Percentiles rank a stretch among this genome's conserved stretches.
phyloP scores from a whole-genome alignment of 2,329 filamentous ascomycete species.

The Dothideomycetes sp. region DNA sequence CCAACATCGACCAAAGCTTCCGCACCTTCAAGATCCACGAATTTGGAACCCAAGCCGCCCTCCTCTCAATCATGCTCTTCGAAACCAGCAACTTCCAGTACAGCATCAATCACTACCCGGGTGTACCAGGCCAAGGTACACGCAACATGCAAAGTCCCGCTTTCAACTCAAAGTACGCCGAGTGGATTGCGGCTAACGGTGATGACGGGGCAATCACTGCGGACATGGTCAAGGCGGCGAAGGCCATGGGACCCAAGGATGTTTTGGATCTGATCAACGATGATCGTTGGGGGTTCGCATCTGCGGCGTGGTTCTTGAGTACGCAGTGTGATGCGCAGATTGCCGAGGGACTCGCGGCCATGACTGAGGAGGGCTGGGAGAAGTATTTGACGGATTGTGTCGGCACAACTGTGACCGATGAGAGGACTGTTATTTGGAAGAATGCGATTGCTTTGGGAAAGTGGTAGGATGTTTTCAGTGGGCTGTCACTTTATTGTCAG shows the following conservation, averaged over 20 bases:
- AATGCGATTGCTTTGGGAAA: constrained; percentile 32
- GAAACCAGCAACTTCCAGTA: constrained; percentile 63
- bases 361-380: constrained; percentile 41
- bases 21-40: constrained; percentile 46
- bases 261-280: constrained; percentile 44
- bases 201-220: constrained; percentile 19
- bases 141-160: constrained; percentile 54
- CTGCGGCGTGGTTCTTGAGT: constrained; percentile 52
- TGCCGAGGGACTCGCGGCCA: constrained; percentile 36
- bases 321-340: constrained; percentile 44
- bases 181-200: constrained; percentile 31
- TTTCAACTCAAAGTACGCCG: constrained; percentile 49
- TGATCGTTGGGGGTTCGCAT: constrained; percentile 47
- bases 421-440: constrained; percentile 42
- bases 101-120: constrained; percentile 57
- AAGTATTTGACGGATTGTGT: constrained; percentile 48
- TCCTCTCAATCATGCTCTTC: constrained; percentile 61
- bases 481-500: no score
- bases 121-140: constrained; percentile 61
- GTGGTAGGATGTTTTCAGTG: constrained; percentile 19
- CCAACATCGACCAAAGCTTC: constrained; percentile 49
- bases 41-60: constrained; percentile 55
- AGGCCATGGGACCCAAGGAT: constrained; percentile 31
- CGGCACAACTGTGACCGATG: constrained; percentile 38
- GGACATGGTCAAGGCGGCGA: constrained; percentile 23